Evolutionary conservation across 1,139 yeast species (phyloP).

Genomic region (Geotrichum australiense): DNA sequence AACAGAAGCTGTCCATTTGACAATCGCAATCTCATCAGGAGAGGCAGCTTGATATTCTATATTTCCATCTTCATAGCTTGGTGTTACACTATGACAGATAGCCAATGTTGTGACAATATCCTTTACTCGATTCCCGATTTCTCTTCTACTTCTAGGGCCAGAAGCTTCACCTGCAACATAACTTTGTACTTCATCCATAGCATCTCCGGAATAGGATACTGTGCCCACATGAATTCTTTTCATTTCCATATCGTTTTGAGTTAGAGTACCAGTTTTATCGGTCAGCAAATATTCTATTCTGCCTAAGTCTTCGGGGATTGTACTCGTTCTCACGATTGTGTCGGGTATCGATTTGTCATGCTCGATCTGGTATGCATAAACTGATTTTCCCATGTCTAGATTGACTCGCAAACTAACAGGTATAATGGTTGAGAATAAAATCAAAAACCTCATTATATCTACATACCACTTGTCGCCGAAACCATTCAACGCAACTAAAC

Average conservation of each 20-base stretch:
- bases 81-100: constrained; percentile 93
- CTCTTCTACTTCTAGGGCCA: constrained; percentile 45
- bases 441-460: constrained; percentile 81
- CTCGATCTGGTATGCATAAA: constrained; percentile 92
- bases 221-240: constrained; percentile 88
- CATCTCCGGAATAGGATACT: constrained; percentile 85
- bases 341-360: constrained; percentile 74
- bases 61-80: constrained; percentile 58
- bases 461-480: constrained; percentile 76
- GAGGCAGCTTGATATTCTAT: constrained; percentile 93
- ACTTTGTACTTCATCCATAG: constrained; percentile 80
- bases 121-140: constrained; percentile 66
- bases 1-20: constrained; percentile 78
- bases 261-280: constrained; percentile 95
- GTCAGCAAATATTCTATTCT: constrained; percentile 86
- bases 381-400: constrained; percentile 90
- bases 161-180: constrained; percentile 42
- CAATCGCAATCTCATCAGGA: constrained; percentile 97
- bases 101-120: constrained; percentile 80
- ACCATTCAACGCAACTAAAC: constrained; percentile 74
- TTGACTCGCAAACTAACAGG: constrained; percentile 95
- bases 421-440: constrained; percentile 87
- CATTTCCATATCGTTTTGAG: constrained; percentile 97
- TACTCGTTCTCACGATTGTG: constrained; percentile 91
- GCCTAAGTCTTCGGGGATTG: constrained; percentile 97